Evolutionary conservation across 768 basidiomycete genomes (phyloP).

Genomic region (Cyclocybe cylindracea): DNA sequence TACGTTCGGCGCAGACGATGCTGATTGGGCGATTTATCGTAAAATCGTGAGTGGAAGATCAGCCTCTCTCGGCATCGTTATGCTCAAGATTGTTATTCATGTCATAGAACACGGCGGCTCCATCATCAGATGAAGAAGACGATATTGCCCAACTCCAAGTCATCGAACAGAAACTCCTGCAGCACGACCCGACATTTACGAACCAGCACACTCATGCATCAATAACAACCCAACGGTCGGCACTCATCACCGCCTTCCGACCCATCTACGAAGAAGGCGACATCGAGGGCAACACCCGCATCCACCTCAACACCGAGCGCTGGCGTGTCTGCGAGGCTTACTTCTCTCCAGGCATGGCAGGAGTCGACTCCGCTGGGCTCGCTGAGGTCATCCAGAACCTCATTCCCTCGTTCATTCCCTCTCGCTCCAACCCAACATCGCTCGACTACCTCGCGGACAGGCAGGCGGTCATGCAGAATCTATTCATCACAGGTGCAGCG

Average conservation of each 20-base stretch:
- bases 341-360: constrained; percentile 93
- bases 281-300: constrained; percentile 66
- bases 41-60: constrained; percentile 70
- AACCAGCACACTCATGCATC: constrained; percentile 80
- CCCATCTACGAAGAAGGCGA: constrained; percentile 80
- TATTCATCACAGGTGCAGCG: constrained; percentile 87
- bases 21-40: constrained; percentile 97
- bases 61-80: neutral
- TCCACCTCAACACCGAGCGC: constrained; percentile 89
- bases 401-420: constrained; percentile 38
- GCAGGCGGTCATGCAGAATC: constrained; percentile 77
- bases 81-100: neutral
- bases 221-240: constrained; percentile 73
- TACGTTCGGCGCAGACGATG: constrained; percentile 90
- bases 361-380: constrained; percentile 91
- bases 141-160: constrained; percentile 70
- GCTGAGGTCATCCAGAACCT: constrained; percentile 91
- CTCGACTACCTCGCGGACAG: constrained; percentile 69
- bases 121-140: constrained; percentile 89
- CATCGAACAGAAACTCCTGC: constrained; percentile 80
- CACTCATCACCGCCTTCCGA: constrained; percentile 83
- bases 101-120: constrained; percentile 62
- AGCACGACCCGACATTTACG: constrained; percentile 85
- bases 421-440: constrained; percentile 19
- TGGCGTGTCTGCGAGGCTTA: constrained; percentile 91